phyloP scores from a whole-genome alignment of 345 rosid genomes.

The Heritiera littoralis region DNA sequence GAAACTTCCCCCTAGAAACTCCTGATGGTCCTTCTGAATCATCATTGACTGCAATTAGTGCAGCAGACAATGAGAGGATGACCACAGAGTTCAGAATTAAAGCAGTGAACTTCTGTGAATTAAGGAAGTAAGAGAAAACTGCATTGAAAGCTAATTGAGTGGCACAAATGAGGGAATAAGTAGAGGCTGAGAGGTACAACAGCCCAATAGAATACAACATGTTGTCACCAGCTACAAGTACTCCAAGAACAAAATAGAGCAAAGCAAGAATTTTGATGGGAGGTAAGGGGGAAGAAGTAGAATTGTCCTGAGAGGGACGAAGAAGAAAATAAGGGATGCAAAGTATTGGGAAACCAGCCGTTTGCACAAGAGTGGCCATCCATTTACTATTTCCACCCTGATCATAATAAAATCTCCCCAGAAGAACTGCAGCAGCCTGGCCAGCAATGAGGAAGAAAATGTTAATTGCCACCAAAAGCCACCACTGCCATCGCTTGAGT shows the following conservation, averaged over 20 bases:
- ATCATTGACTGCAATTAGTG: conserved; percentile 61
- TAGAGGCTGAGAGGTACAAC: conserved; percentile 71
- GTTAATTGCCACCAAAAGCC: conserved; percentile 44
- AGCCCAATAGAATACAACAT: conserved; percentile 72
- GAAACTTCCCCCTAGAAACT: conserved; percentile 53
- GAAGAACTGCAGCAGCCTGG: conserved; percentile 62
- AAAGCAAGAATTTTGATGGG: conserved; percentile 33
- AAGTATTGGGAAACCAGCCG: conserved; percentile 63
- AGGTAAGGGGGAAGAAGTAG: conserved; percentile 36
- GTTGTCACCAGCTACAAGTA: conserved; percentile 61
- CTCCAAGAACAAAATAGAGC: conserved; percentile 59
- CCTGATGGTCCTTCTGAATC: conserved; percentile 57
- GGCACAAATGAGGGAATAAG: conserved; percentile 78
- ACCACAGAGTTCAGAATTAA: conserved; percentile 58
- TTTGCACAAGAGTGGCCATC: conserved; percentile 69
- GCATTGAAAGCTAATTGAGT: conserved; percentile 79
- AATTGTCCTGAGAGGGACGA: conserved; percentile 33
- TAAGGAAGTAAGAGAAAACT: conserved; percentile 70
- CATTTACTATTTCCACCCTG: conserved; percentile 71
- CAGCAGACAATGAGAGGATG: conserved; percentile 71
- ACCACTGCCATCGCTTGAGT: conserved; percentile 58
- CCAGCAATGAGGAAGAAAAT: conserved; percentile 52
- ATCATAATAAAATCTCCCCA: conserved; percentile 67
- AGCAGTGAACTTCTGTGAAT: conserved; percentile 70
- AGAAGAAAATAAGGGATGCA: conserved; percentile 45